Base-by-base conservation (phyloP, 2,329 filamentous ascomycete species). In the Chrysoporthe cubensis region DNA sequence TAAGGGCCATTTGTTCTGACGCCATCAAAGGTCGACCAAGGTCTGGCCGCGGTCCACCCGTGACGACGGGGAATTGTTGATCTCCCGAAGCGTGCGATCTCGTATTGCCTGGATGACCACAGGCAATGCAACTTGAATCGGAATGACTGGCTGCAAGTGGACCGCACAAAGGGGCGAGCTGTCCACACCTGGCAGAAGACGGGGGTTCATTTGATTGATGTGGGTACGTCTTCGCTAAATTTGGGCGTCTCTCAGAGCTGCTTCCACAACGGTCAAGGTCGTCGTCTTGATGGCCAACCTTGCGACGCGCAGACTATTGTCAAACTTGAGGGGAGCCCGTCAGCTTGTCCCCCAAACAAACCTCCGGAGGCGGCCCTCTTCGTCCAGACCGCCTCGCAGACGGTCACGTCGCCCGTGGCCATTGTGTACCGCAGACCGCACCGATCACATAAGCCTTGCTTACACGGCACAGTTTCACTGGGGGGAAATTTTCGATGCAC, bases 31-130 rank as follows among this genome's bases (percentile, higher is more conserved):
- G 44, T 46, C 42, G 40, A 42, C 62, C 40, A 32, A 26, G 62
- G 40, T 54, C 62, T 52, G 62, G 50, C 62, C 62, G 11, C 26
- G 43, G 43, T 32, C 59, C 43, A 44, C 42, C 21, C 59, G 48
- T 34, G 21, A 44, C 37, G 37, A 42, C 46, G 50, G 62, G 54
- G 32, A 40, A 32, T 63, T 69, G 68, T 62, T 69, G 68, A 69
- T 69, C 65, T 67, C 68, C 65, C 68, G 68, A 32, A 50, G 62
- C 62, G 62, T 58, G 43, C 66, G 61, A 67, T 69, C 68, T 69
- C 68, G 68, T 69, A 69, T 69, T 58, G n/a, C 42, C 57, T 42
- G 26, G 57, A 44, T 60, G 44, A 40, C 62, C 5, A 21, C 16
- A 44, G 40, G 11, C 50, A 57, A 65, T 44, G 58, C 52, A 60